Conservation (phyloP, 352 stramenopile species). For the Pythium plurisporium region DNA sequence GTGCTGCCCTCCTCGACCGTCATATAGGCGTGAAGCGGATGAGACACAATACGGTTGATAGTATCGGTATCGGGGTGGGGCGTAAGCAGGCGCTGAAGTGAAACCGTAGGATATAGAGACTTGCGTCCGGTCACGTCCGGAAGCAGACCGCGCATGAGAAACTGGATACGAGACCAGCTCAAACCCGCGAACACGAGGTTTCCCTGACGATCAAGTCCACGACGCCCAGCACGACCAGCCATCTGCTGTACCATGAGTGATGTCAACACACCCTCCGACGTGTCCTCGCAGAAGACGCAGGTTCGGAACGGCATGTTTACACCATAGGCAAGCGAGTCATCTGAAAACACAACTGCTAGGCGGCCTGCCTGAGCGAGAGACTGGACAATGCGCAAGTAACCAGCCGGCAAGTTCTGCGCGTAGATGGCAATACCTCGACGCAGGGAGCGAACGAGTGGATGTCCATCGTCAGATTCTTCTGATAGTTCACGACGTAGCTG, state of each 20-base stretch:
- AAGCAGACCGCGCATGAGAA: constrained; percentile 95
- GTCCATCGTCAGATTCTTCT: constrained; percentile 76
- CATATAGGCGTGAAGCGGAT: constrained; percentile 83
- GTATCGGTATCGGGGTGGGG: constrained; percentile 88
- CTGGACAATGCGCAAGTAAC: constrained; percentile 96
- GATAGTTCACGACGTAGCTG: constrained; percentile 79
- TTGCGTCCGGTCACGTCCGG: constrained; percentile 92
- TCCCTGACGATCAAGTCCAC: constrained; percentile 96
- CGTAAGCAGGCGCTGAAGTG: constrained; percentile 90
- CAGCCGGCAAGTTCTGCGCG: constrained; percentile 96
- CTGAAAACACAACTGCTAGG: constrained; percentile 97
- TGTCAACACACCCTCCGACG: constrained; percentile 89
- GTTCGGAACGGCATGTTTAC: constrained; percentile 99
- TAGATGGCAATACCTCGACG: constrained; percentile 98
- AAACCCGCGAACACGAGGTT: constrained; percentile 96
- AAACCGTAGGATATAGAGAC: constrained; percentile 91
- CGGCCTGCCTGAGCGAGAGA: constrained; percentile 95
- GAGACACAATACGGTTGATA: constrained; percentile 82
- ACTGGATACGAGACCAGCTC: constrained; percentile 93
- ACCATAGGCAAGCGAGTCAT: constrained; percentile 97
- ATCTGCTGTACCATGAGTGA: constrained; percentile 99
- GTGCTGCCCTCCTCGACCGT: constrained; percentile 21
- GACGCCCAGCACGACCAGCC: constrained; percentile 95
- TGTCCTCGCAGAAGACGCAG: constrained; percentile 98
- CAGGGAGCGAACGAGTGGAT: constrained; percentile 83